Conservation (phyloP, 345 rosid genomes). For the Abelmoschus esculentus region DNA sequence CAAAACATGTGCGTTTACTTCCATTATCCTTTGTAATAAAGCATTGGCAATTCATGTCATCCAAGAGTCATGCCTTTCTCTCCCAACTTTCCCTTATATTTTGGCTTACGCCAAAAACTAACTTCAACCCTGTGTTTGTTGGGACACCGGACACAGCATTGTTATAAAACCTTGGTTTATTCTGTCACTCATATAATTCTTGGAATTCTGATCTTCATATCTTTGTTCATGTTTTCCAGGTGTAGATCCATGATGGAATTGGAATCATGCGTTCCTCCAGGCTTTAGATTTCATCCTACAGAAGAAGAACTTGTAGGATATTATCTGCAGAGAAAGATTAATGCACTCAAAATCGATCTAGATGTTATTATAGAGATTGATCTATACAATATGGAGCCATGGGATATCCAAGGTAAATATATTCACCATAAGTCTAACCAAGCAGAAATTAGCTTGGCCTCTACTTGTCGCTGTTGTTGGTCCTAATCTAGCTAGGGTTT, state of each 20-base stretch:
- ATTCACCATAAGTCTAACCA: not conserved
- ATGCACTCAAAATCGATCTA: constrained; percentile 62
- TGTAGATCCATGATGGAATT: constrained; percentile 36
- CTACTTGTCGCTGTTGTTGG: not conserved
- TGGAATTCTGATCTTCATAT: not conserved
- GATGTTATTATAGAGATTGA: constrained; percentile 82
- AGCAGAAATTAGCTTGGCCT: no score
- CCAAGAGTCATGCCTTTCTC: constrained; percentile 31
- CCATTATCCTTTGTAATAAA: constrained; percentile 24
- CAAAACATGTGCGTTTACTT: constrained; percentile 29
- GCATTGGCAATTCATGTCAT: constrained; percentile 32
- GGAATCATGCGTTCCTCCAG: constrained; percentile 80
- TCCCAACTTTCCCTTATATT: constrained; percentile 27
- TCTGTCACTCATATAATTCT: constrained; percentile 11
- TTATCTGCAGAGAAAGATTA: constrained; percentile 74
- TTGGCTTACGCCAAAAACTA: constrained; percentile 17
- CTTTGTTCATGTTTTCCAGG: constrained; percentile 16
- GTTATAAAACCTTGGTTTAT: constrained; percentile 14
- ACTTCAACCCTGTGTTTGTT: not conserved
- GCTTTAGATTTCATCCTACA: constrained; percentile 91
- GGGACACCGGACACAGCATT: constrained; percentile 21
- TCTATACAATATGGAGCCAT: constrained; percentile 96
- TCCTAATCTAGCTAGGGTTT: constrained; percentile 3
- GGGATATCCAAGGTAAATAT: constrained; percentile 85
- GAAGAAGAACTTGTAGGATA: constrained; percentile 98